Evolutionary conservation across 306 rosid species (phyloP).

Genomic region (Cicer arietinum): DNA sequence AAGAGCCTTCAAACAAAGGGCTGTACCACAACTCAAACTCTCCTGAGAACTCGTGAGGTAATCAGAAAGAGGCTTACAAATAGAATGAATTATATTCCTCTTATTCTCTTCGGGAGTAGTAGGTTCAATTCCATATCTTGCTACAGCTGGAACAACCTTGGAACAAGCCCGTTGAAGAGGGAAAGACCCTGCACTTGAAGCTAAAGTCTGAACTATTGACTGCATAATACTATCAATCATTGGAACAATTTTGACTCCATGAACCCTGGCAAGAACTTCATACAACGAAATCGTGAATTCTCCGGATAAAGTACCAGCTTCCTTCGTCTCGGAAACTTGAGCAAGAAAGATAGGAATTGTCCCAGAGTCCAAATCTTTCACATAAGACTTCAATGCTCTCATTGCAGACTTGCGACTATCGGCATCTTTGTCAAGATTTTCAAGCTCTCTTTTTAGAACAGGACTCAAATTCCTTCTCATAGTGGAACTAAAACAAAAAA

Average conservation of each 20-base stretch:
- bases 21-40: slow-evolving; percentile 80
- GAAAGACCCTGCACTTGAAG: slow-evolving; percentile 85
- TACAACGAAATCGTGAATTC: slow-evolving; percentile 82
- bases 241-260: slow-evolving; percentile 82
- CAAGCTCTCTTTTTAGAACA: slow-evolving; percentile 61
- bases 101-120: slow-evolving; percentile 77
- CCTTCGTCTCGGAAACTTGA: slow-evolving; percentile 90
- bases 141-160: slow-evolving; percentile 83
- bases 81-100: slow-evolving; percentile 65
- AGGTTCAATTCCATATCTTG: slow-evolving; percentile 90
- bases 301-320: slow-evolving; percentile 68
- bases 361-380: slow-evolving; percentile 77
- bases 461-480: slow-evolving; percentile 72
- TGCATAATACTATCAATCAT: slow-evolving; percentile 73
- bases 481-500: slow-evolving; percentile 42
- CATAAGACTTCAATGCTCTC: slow-evolving; percentile 76
- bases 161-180: slow-evolving; percentile 95
- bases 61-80: slow-evolving; percentile 78
- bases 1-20: slow-evolving; percentile 85
- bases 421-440: slow-evolving; percentile 78
- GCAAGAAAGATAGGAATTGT: slow-evolving; percentile 83
- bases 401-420: slow-evolving; percentile 82
- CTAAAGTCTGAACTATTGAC: slow-evolving; percentile 76
- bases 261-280: slow-evolving; percentile 89
- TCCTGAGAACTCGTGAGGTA: slow-evolving; percentile 78